Evolutionary conservation across 306 rosid species (phyloP).

Genomic region (Benincasa hispida): DNA sequence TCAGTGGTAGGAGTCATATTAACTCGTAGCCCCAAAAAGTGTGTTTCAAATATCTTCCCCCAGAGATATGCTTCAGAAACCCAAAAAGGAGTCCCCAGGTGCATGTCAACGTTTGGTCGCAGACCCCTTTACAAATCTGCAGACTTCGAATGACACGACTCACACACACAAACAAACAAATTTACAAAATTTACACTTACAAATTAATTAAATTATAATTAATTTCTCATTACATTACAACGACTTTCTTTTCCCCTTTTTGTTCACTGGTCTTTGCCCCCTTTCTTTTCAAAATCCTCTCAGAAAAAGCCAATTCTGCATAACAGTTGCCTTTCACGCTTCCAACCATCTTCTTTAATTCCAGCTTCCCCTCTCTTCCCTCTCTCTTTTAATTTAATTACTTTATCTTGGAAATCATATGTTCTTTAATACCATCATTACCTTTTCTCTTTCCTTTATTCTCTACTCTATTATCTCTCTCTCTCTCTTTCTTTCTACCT

Average conservation of each 20-base stretch:
- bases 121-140: background rate
- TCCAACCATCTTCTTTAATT: slow-evolving; percentile 31
- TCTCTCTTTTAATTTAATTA: slow-evolving; percentile 22
- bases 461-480: background rate
- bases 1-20: no score
- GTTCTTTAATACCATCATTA: slow-evolving; percentile 6
- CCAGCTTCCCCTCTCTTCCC: slow-evolving; percentile 24
- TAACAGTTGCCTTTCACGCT: slow-evolving; percentile 78
- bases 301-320: slow-evolving; percentile 38
- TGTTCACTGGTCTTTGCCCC: slow-evolving; percentile 13
- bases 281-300: slow-evolving; percentile 8
- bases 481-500: background rate
- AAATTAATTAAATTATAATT: background rate
- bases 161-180: background rate
- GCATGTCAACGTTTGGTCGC: slow-evolving; percentile 55
- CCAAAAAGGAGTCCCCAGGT: slow-evolving; percentile 24
- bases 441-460: background rate
- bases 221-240: background rate
- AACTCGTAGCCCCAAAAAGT: background rate
- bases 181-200: no score
- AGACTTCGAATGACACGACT: slow-evolving; percentile 20
- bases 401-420: slow-evolving; percentile 27
- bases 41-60: slow-evolving; percentile 13
- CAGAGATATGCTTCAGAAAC: slow-evolving; percentile 43
- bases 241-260: background rate